Evolutionary conservation across 164 flowering plant genomes (phyloP).

Genomic region (Taxillus chinensis): DNA sequence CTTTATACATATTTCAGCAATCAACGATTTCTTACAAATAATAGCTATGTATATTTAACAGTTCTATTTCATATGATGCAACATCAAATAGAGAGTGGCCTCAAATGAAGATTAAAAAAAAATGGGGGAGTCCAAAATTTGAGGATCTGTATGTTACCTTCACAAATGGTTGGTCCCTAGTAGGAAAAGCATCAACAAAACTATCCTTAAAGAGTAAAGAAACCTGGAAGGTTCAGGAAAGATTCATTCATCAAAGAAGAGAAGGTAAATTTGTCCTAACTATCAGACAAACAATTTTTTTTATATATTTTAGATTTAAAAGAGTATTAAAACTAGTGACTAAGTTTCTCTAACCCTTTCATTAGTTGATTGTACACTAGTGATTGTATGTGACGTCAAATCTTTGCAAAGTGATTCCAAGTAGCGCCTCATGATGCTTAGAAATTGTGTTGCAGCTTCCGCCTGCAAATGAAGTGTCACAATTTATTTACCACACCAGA

Average conservation of each 20-base stretch:
- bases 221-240: slow-evolving; percentile 42
- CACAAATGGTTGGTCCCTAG: slow-evolving; percentile 59
- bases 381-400: slow-evolving; percentile 67
- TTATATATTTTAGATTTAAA: background rate
- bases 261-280: background rate
- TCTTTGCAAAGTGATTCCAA: slow-evolving; percentile 83
- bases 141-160: slow-evolving; percentile 41
- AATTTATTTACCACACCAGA: too few species aligned
- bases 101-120: background rate
- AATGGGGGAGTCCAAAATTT: background rate
- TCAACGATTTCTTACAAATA: too few species aligned
- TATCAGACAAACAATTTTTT: background rate
- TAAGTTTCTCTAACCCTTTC: slow-evolving; percentile 54
- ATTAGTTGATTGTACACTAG: slow-evolving; percentile 75
- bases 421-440: slow-evolving; percentile 51
- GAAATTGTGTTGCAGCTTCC: slow-evolving; percentile 66
- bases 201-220: slow-evolving; percentile 91
- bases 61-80: background rate
- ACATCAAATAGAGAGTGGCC: background rate
- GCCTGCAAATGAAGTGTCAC: slow-evolving; percentile 31
- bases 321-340: background rate
- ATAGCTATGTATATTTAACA: too few species aligned
- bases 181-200: slow-evolving; percentile 77
- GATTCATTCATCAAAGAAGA: background rate
- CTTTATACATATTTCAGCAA: too few species aligned